A percentile compares a stretch with the other conserved stretches of the same genome.
These are phyloP conservation scores for Aechmea fasciata DNA, from an alignment of 176 grass and related monocot genomes.

Conservation along the genomic window DNA sequence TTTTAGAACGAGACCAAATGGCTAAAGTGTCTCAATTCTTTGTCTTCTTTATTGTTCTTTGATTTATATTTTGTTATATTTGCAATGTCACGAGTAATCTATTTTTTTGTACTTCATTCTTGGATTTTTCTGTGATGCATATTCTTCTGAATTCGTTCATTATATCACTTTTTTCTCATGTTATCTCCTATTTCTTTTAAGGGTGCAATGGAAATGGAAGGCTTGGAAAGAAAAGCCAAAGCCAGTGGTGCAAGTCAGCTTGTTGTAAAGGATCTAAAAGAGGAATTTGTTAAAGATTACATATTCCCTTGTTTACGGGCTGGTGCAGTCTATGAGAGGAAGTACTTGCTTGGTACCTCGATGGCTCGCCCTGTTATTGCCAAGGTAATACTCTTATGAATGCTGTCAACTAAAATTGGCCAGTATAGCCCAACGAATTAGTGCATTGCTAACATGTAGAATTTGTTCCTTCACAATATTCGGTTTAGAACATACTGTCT, in stretches of 20 bases:
- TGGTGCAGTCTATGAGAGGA: constrained; percentile 95
- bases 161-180: neutral
- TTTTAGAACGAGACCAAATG: too few relatives aligned
- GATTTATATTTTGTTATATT: too few relatives aligned
- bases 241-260: constrained; percentile 92
- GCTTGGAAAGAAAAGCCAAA: constrained; percentile 89
- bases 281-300: constrained; percentile 91
- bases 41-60: too few relatives aligned
- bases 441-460: neutral
- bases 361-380: constrained; percentile 98
- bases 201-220: constrained; percentile 84
- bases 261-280: constrained; percentile 86
- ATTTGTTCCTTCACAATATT: neutral
- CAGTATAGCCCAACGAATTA: too few relatives aligned
- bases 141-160: neutral
- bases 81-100: neutral
- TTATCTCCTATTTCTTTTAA: constrained; percentile 18
- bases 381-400: constrained; percentile 42
- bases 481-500: too few relatives aligned
- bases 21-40: too few relatives aligned
- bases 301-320: constrained; percentile 88
- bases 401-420: neutral
- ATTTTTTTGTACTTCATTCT: neutral
- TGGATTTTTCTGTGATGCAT: neutral
- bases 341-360: constrained; percentile 95